These are phyloP conservation scores for Phragmites australis DNA, from an alignment of 176 grass and related monocot species.

Conservation along the genomic window DNA sequence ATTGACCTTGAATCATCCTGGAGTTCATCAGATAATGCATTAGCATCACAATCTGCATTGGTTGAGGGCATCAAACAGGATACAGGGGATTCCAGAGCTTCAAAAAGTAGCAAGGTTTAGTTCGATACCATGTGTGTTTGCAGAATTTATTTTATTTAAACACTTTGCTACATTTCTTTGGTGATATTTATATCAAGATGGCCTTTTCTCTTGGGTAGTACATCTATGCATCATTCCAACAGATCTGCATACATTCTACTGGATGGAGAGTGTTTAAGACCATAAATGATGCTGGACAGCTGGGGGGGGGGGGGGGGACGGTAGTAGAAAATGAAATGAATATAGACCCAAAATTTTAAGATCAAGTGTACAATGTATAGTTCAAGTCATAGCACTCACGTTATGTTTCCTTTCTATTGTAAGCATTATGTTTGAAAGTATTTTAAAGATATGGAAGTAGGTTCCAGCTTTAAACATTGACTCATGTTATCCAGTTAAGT, in stretches of 20 bases:
- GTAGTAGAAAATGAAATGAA: not conserved
- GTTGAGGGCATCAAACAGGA: slow-evolving; percentile 59
- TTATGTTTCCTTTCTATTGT: not conserved
- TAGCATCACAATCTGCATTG: slow-evolving; percentile 35
- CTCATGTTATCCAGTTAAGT: not conserved
- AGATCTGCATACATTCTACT: not conserved
- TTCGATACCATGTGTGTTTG: not conserved
- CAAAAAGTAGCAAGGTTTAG: slow-evolving; percentile 48
- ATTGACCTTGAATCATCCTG: slow-evolving; percentile 64
- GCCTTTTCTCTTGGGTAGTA: not conserved
- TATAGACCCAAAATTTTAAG: no score
- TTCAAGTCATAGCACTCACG: not conserved
- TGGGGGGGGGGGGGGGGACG: not conserved
- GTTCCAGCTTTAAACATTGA: slow-evolving; percentile 18
- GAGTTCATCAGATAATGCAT: slow-evolving; percentile 50
- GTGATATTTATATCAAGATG: not conserved
- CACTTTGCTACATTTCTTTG: not conserved
- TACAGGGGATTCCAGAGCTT: slow-evolving; percentile 62
- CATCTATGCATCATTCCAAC: slow-evolving; percentile 1
- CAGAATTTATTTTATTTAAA: not conserved
- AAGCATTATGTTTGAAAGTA: slow-evolving; percentile 10
- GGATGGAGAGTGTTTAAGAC: not conserved
- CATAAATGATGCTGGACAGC: slow-evolving; percentile 8
- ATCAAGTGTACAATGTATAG: not conserved
- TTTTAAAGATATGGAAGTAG: not conserved